These are phyloP conservation scores for Polyplosphaeria fusca DNA, from an alignment of 495 filamentous ascomycete species.

Conservation along the genomic window DNA sequence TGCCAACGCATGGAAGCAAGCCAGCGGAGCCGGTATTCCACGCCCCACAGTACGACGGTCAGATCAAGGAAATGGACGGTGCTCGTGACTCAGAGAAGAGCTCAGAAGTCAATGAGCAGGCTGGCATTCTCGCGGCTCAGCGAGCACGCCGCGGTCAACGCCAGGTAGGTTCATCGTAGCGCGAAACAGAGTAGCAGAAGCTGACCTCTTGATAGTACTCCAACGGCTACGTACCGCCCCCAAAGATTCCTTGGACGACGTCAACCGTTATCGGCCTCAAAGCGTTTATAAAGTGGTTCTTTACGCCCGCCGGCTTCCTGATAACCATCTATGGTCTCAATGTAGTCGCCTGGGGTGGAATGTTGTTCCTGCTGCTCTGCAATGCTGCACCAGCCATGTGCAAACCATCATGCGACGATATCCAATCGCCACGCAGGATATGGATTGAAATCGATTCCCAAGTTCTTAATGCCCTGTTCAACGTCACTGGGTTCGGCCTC, in stretches of 20 bases:
- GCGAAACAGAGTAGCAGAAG: no score
- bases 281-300: constrained; percentile 54
- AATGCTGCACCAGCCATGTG: constrained; percentile 80
- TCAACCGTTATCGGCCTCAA: constrained; percentile 54
- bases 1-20: neutral
- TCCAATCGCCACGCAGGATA: constrained; percentile 66
- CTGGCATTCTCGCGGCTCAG: no score
- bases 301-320: constrained; percentile 70
- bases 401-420: constrained; percentile 65
- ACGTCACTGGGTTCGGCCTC: constrained; percentile 79
- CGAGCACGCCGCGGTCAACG: neutral
- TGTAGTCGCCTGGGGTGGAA: constrained; percentile 82
- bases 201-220: constrained; percentile 36
- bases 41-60: constrained; percentile 10
- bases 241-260: constrained; percentile 58
- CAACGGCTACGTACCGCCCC: constrained; percentile 70
- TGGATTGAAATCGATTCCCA: constrained; percentile 88
- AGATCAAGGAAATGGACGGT: constrained; percentile 1
- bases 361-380: constrained; percentile 80
- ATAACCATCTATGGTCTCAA: constrained; percentile 76
- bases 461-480: constrained; percentile 83
- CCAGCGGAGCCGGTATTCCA: neutral
- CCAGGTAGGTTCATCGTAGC: no score
- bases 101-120: constrained; percentile 7
- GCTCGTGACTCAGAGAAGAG: neutral